Conservation (phyloP, 306 rosid species). For the Malus domestica region DNA sequence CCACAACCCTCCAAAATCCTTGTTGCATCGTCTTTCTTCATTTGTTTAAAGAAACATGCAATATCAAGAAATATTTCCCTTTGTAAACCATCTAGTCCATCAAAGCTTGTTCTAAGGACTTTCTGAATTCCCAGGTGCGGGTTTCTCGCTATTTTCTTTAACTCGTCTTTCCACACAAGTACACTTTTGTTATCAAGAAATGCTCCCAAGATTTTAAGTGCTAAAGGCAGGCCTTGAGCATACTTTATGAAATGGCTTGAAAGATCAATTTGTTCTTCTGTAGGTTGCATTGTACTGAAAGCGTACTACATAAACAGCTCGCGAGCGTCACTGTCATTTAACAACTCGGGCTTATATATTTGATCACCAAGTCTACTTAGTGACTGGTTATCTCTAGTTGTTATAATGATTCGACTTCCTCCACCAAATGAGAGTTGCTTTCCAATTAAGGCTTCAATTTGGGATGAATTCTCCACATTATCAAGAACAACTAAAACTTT, state of each 20-base stretch:
- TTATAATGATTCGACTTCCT: conserved; percentile 20
- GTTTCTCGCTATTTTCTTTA: conserved; percentile 1
- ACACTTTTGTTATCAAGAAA: neutral
- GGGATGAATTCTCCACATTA: conserved; percentile 1
- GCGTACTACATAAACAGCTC: conserved; percentile 10
- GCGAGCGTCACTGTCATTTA: neutral
- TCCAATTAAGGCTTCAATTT: conserved; percentile 17
- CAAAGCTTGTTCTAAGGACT: conserved; percentile 11
- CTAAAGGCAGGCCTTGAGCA: conserved; percentile 9
- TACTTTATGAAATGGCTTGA: neutral
- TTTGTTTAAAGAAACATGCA: conserved; percentile 42
- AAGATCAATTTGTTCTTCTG: neutral
- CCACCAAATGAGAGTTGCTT: neutral
- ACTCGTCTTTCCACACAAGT: neutral
- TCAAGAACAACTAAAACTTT: conserved; percentile 19
- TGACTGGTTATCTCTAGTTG: conserved; percentile 14
- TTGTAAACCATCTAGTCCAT: conserved; percentile 16
- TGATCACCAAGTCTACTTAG: neutral
- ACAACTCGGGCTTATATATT: neutral
- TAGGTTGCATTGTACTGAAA: neutral
- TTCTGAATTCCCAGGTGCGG: conserved; percentile 4
- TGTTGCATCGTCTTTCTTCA: conserved; percentile 7
- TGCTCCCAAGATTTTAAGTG: neutral
- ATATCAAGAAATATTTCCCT: conserved; percentile 23
- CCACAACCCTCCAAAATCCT: conserved; percentile 18